Base-by-base conservation (phyloP, 805 yeast species). In the Starmerella ratchasimensis region DNA sequence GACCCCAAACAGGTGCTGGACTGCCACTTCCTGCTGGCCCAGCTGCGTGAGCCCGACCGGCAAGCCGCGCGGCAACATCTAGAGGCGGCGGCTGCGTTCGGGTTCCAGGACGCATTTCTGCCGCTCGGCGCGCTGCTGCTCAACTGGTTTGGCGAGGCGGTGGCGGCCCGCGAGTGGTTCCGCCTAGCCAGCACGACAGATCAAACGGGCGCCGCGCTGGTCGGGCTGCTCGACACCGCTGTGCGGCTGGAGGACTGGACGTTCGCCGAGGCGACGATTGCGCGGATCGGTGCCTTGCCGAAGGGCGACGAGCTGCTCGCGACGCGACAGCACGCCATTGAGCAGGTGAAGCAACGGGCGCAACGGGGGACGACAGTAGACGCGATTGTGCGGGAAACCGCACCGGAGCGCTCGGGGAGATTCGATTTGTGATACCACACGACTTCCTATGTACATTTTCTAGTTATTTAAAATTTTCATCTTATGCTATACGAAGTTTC, bases 151-250 rank as follows among this genome's bases (percentile, higher is more conserved):
- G 62, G 69, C n/a, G 66, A 78, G 47, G 52, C 60, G 2, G 40
- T 41, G 2, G 73, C 76, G 46, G 82, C 93, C 1, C 58, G 64
- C 25, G 80, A 80, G 50, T 88, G 97, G 97, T 83, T 84, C 59
- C 70, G 70, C 48, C 60, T 86, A 31, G 98, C 96, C 2, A 28
- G 33, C 9, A 39, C 42, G 5, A 49, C 53, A 1, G 55, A 51
- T 30, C 36, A 31, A 6, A 41, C 49, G 0, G 55, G 55, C 16
- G 29, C 33, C 4, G 52, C 53, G 1, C 38, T 46, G 2, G 31
- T 51, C 4, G 55, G 55, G 8, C 23, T 48, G n/a, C 32, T 49
- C 1, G 55, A 51, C 34, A 31, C 45, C 5, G 49, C 50, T 1
- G 37, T 26, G 13, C 39, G 40, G 10, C 38, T 46, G 2, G 29